Percentiles rank a stretch among this genome's conserved stretches.
phyloP scores from a whole-genome alignment of 2,329 filamentous ascomycete species.

The Corinectria fuckeliana region DNA sequence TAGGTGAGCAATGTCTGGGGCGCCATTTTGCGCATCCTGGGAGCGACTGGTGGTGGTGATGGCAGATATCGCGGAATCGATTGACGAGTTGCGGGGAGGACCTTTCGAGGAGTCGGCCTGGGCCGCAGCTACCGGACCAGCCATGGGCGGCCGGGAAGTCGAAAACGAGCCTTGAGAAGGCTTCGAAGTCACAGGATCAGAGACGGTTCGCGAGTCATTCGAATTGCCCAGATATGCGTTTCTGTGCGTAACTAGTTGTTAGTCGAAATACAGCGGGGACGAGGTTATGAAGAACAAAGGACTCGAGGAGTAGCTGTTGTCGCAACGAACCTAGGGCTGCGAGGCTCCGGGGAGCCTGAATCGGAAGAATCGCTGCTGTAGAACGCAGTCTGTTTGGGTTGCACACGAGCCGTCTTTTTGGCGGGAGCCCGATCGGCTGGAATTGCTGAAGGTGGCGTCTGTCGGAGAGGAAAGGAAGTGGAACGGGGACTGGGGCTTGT shows the following conservation, averaged over 20 bases:
- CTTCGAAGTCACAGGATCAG: conserved; percentile 53
- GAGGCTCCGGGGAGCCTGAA: conserved; percentile 43
- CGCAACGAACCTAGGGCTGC: conserved; percentile 42
- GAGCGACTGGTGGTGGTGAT: conserved; percentile 68
- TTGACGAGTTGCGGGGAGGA: conserved; percentile 78
- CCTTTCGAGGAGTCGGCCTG: conserved; percentile 49
- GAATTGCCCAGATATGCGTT: conserved; percentile 40
- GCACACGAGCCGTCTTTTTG: conserved; percentile 18
- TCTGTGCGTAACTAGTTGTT: conserved; percentile 31
- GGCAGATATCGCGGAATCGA: conserved; percentile 89
- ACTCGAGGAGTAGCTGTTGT: conserved; percentile 4
- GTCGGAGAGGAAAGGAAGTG: conserved; percentile 29
- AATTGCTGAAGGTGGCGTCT: conserved; percentile 37
- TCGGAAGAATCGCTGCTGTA: conserved; percentile 47
- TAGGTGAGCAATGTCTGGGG: conserved; percentile 78
- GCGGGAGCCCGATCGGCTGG: conserved; percentile 25
- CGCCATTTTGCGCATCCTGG: conserved; percentile 63
- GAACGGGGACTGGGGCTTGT: conserved; percentile 49
- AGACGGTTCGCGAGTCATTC: conserved; percentile 58
- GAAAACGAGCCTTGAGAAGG: conserved; percentile 49
- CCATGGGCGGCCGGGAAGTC: conserved; percentile 53
- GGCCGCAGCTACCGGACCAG: conserved; percentile 51
- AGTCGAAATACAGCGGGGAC: conserved; percentile 5
- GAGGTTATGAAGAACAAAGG: not conserved
- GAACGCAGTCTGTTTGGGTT: conserved; percentile 41